These are phyloP conservation scores for Phytophthora syringae DNA, from an alignment of 352 stramenopile genomes.

Conservation along the genomic window DNA sequence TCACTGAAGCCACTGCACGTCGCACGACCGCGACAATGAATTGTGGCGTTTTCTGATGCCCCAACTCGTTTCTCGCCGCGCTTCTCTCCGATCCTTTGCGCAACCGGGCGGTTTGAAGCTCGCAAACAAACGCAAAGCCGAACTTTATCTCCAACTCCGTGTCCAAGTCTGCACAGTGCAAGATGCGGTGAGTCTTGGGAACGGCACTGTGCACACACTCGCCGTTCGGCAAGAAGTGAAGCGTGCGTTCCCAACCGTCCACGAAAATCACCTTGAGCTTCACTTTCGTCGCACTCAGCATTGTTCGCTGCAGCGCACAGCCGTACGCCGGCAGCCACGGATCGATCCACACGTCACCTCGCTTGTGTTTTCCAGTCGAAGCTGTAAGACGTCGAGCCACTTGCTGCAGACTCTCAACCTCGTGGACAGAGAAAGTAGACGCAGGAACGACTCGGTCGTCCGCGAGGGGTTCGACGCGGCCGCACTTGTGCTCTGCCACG, in stretches of 20 bases:
- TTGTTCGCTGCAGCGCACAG: constrained; percentile 44
- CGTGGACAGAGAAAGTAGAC: constrained; percentile 32
- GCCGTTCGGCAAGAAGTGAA: constrained; percentile 39
- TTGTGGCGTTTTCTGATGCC: constrained; percentile 61
- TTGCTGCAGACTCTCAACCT: constrained; percentile 30
- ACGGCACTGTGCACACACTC: constrained; percentile 49
- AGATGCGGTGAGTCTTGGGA: constrained; percentile 25
- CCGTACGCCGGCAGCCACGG: constrained; percentile 61
- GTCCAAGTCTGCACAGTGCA: constrained; percentile 45
- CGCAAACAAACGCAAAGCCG: not conserved
- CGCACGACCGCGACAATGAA: constrained; percentile 50
- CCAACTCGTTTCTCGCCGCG: constrained; percentile 31
- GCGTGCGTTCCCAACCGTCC: constrained; percentile 46
- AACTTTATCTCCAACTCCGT: constrained; percentile 19
- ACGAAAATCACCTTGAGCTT: constrained; percentile 48
- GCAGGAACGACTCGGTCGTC: constrained; percentile 36
- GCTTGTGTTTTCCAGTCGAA: not conserved
- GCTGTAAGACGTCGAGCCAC: constrained; percentile 14
- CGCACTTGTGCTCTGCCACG: constrained; percentile 18
- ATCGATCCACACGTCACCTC: constrained; percentile 39
- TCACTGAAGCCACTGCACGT: constrained; percentile 16
- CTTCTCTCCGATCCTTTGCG: constrained; percentile 36
- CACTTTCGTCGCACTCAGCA: constrained; percentile 24
- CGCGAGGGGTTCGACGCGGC: constrained; percentile 7
- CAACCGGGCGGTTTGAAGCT: constrained; percentile 37